A percentile compares a stretch with the other conserved stretches of the same genome.
Evolutionary conservation across 345 rosid genomes (phyloP).

Genomic region (Eutrema japonicum): DNA sequence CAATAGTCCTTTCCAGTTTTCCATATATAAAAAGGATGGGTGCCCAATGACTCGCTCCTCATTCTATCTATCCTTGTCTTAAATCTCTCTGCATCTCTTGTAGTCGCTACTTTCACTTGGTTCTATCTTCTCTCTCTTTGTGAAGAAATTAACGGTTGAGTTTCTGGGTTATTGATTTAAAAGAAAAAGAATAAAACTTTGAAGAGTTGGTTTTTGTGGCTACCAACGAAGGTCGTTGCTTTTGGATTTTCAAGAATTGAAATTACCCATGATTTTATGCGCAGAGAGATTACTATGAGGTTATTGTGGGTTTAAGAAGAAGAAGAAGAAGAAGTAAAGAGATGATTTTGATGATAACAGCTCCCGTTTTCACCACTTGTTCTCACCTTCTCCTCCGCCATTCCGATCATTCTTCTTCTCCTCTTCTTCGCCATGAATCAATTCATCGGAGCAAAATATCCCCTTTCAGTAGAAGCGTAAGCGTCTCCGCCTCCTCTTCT

Average conservation of each 20-base stretch:
- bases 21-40: no score
- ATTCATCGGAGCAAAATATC: constrained; percentile 3
- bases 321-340: neutral
- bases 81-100: neutral
- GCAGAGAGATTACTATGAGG: constrained; percentile 5
- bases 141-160: constrained; percentile 31
- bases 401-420: constrained; percentile 12
- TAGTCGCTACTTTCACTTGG: neutral
- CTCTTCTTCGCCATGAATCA: constrained; percentile 27
- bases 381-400: constrained; percentile 32
- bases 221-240: neutral
- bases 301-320: constrained; percentile 2
- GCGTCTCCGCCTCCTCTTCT: constrained; percentile 20
- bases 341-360: constrained; percentile 28
- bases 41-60: no score
- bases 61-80: neutral
- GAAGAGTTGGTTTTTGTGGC: neutral
- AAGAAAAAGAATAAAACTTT: no score
- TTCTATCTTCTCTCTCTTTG: neutral
- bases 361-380: constrained; percentile 35
- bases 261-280: no score
- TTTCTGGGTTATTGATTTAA: neutral
- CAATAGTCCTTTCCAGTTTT: neutral
- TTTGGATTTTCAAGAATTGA: no score
- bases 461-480: constrained; percentile 29